Evolutionary conservation across 2,329 filamentous ascomycete species (phyloP).

Genomic region (Beauveria pseudobassiana): DNA sequence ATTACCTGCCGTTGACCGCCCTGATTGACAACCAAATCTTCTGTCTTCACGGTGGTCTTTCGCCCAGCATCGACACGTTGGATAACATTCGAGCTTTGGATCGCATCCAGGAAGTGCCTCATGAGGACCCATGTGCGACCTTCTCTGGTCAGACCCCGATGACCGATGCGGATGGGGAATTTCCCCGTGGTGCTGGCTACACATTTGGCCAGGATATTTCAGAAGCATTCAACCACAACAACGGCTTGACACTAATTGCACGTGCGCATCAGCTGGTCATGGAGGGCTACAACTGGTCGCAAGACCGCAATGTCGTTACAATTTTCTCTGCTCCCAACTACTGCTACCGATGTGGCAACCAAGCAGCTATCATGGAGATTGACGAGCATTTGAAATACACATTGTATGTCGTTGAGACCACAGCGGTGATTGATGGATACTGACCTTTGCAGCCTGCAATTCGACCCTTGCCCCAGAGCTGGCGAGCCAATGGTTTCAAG

Average conservation of each 20-base stretch:
- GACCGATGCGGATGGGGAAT: slow-evolving; percentile 96
- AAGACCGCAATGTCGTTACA: slow-evolving; percentile 95
- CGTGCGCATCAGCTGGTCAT: slow-evolving; percentile 97
- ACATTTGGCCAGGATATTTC: slow-evolving; percentile 96
- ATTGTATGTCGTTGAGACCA: slow-evolving; percentile 60
- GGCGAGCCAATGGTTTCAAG: slow-evolving; percentile 98
- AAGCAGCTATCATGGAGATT: slow-evolving; percentile 99
- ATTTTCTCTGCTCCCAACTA: slow-evolving; percentile 97
- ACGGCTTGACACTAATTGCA: slow-evolving; percentile 89
- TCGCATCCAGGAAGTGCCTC: slow-evolving; percentile 95
- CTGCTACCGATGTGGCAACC: slow-evolving; percentile 98
- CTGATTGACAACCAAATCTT: slow-evolving; percentile 99
- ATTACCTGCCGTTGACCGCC: slow-evolving; percentile 91
- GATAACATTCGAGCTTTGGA: slow-evolving; percentile 94
- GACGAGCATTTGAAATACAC: slow-evolving; percentile 99
- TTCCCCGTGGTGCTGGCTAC: slow-evolving; percentile 89
- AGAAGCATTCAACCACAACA: slow-evolving; percentile 99
- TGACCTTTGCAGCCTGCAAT: slow-evolving; percentile 71
- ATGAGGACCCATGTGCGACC: slow-evolving; percentile 96
- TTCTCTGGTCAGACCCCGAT: slow-evolving; percentile 97
- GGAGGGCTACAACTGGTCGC: slow-evolving; percentile 99
- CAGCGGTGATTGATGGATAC: slow-evolving; percentile 9
- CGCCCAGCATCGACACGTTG: slow-evolving; percentile 89
- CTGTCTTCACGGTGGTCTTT: slow-evolving; percentile 93
- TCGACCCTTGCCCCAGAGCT: slow-evolving; percentile 93